phyloP scores from a whole-genome alignment of 2,329 filamentous ascomycete genomes.

The Cladosporium sp. region DNA sequence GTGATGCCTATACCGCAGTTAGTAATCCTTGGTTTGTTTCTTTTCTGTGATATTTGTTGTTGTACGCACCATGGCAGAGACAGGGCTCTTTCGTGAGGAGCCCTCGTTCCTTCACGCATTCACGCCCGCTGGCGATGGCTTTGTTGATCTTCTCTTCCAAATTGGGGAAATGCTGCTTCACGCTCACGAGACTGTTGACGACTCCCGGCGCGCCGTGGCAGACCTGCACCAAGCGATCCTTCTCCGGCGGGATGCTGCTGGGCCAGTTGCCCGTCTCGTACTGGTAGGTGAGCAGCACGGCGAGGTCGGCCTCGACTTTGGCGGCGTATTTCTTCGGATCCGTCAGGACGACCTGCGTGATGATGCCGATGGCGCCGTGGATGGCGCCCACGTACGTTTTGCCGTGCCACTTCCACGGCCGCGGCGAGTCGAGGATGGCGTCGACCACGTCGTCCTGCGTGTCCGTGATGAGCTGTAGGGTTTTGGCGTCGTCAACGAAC shows the following conservation, averaged over 20 bases:
- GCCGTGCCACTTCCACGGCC: slow-evolving; percentile 62
- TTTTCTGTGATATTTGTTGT: no score
- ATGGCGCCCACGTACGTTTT: slow-evolving; percentile 62
- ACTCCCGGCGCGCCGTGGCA: slow-evolving; percentile 66
- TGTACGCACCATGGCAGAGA: slow-evolving; percentile 54
- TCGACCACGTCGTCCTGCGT: slow-evolving; percentile 56
- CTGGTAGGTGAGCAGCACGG: slow-evolving; percentile 56
- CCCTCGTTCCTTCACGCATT: slow-evolving; percentile 54
- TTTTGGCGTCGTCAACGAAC: slow-evolving; percentile 47
- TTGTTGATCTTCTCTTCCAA: slow-evolving; percentile 51
- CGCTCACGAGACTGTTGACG: slow-evolving; percentile 53
- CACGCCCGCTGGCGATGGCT: slow-evolving; percentile 49
- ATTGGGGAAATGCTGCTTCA: slow-evolving; percentile 54
- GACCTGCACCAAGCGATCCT: slow-evolving; percentile 56
- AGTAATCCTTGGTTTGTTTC: no score
- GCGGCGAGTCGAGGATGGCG: slow-evolving; percentile 53
- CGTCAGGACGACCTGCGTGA: slow-evolving; percentile 64
- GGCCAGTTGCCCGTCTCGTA: slow-evolving; percentile 61
- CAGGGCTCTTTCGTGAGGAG: slow-evolving; percentile 61
- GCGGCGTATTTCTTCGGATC: slow-evolving; percentile 51
- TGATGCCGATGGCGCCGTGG: slow-evolving; percentile 65
- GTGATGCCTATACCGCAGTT: no score
- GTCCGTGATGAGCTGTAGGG: slow-evolving; percentile 49
- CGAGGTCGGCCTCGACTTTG: slow-evolving; percentile 51
- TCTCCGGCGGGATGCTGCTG: slow-evolving; percentile 48